Conservation (phyloP, 345 rosid genomes). For the Citrus medica region DNA sequence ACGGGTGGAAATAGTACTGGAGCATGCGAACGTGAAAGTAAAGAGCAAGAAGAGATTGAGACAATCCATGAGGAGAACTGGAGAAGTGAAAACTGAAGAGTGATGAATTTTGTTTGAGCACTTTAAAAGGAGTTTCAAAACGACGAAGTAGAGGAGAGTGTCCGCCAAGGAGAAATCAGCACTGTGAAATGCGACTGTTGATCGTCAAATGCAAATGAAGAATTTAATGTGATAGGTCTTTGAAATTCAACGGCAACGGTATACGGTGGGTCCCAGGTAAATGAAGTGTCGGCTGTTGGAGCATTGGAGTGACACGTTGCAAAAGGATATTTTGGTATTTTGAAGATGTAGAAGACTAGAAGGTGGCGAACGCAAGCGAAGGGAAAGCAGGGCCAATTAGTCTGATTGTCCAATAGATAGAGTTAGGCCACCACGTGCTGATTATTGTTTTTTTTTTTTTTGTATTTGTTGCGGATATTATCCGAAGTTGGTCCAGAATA, state of each 20-base stretch:
- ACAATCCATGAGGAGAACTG: constrained; percentile 13
- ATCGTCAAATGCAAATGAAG: not conserved
- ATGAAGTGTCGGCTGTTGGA: constrained; percentile 3
- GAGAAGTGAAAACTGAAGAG: not conserved
- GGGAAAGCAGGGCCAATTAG: not conserved
- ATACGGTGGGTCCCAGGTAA: not conserved
- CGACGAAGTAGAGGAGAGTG: not conserved
- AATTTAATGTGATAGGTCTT: not conserved
- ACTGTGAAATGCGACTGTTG: not conserved
- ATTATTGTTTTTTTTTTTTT: no score
- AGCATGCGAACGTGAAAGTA: not conserved
- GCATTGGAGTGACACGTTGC: not conserved
- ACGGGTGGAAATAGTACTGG: not conserved
- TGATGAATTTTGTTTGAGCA: not conserved
- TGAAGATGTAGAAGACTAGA: not conserved
- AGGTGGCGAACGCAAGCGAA: not conserved
- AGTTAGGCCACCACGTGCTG: not conserved
- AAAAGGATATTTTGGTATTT: not conserved
- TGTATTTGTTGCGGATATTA: no score
- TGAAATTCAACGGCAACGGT: constrained; percentile 4
- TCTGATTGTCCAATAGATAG: not conserved
- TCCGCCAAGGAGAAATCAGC: not conserved
- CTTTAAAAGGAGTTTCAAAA: not conserved
- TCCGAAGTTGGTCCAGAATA: no score
- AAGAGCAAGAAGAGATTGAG: constrained; percentile 4